Evolutionary conservation across 306 rosid genomes (phyloP).

Genomic region (Adenanthera pavonina): DNA sequence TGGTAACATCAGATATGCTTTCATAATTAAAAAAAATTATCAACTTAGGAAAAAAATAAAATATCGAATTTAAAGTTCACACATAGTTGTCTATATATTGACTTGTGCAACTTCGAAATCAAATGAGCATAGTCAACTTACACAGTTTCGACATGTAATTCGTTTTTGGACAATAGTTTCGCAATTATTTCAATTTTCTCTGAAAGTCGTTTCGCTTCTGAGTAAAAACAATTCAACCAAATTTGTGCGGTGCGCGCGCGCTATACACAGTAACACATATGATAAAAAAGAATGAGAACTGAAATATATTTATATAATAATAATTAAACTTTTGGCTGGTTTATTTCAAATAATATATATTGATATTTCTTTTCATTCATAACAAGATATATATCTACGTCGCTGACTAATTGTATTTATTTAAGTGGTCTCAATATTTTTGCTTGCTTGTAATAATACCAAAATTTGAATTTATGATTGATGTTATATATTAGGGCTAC

Average conservation of each 20-base stretch:
- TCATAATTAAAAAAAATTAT: too few species aligned
- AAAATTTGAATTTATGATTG: neutral
- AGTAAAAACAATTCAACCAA: neutral
- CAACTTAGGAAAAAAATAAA: too few species aligned
- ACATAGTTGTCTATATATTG: too few species aligned
- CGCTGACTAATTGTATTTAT: neutral
- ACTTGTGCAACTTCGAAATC: neutral
- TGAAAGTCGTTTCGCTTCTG: neutral
- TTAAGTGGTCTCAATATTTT: neutral
- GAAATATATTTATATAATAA: neutral
- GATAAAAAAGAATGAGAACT: too few species aligned
- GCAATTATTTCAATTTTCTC: neutral
- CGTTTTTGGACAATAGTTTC: neutral
- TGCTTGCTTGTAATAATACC: neutral
- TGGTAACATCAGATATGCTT: too few species aligned
- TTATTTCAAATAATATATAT: neutral
- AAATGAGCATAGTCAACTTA: neutral
- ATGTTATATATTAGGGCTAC: too few species aligned
- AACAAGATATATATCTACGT: neutral
- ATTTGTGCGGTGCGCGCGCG: neutral
- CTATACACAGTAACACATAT: neutral
- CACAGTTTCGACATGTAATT: neutral
- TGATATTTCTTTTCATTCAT: neutral
- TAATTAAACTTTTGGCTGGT: neutral
- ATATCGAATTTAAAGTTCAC: too few species aligned